Evolutionary conservation across 257 asterid species (phyloP).

Genomic region (Gentiana dahurica): DNA sequence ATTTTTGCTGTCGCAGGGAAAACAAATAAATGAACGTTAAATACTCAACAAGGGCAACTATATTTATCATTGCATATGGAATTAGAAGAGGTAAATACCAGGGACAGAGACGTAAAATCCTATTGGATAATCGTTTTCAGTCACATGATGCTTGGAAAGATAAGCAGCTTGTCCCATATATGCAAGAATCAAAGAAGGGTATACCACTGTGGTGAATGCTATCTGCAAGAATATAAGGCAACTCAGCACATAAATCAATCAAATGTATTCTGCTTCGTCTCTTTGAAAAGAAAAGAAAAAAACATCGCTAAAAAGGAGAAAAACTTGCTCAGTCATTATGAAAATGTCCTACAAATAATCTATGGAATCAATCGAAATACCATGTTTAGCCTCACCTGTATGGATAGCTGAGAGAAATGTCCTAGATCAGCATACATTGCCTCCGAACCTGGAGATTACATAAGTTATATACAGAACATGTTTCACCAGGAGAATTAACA

Average conservation of each 20-base stretch:
- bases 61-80: not conserved
- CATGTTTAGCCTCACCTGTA: conserved; percentile 38
- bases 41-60: not conserved
- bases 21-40: not conserved
- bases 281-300: not conserved
- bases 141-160: conserved; percentile 76
- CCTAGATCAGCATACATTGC: conserved; percentile 99
- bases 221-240: conserved; percentile 36
- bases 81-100: conserved; percentile 29
- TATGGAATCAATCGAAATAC: not conserved
- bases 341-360: not conserved
- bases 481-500: not conserved
- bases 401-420: conserved; percentile 87
- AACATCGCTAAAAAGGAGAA: too few relatives aligned
- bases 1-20: conserved; percentile 40
- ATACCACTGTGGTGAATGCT: conserved; percentile 80
- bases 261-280: too few relatives aligned
- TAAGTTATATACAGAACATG: not conserved
- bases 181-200: conserved; percentile 89
- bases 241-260: conserved; percentile 4
- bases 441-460: conserved; percentile 59
- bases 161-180: conserved; percentile 99
- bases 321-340: too few relatives aligned
- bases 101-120: conserved; percentile 96
- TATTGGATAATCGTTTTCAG: conserved; percentile 53